phyloP scores from a whole-genome alignment of 2,329 filamentous ascomycete species.

The Cordyceps cicadae region DNA sequence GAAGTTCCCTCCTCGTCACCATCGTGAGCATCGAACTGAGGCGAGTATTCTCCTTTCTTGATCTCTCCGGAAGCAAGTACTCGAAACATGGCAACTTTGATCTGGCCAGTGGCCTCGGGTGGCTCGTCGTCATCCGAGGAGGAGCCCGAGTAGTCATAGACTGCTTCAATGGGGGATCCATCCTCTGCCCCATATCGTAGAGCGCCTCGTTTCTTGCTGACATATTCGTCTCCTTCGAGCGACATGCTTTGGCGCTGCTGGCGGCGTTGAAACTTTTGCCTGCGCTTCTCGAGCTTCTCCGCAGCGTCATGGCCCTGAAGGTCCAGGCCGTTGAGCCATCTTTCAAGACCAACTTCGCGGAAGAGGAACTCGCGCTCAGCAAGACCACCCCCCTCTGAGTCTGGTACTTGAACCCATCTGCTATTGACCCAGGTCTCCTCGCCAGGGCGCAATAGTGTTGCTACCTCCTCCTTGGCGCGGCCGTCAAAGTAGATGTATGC shows the following conservation, averaged over 20 bases:
- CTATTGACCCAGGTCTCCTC: slow-evolving; percentile 99
- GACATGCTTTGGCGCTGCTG: slow-evolving; percentile 53
- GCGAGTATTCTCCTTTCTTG: slow-evolving; percentile 95
- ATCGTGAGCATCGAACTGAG: slow-evolving; percentile 94
- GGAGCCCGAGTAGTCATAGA: slow-evolving; percentile 62
- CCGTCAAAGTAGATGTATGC: slow-evolving; percentile 99
- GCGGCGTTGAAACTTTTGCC: slow-evolving; percentile 66
- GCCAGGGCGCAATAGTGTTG: slow-evolving; percentile 80
- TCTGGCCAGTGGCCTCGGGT: slow-evolving; percentile 91
- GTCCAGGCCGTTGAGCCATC: slow-evolving; percentile 94
- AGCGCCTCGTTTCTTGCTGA: slow-evolving; percentile 40
- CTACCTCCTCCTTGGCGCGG: slow-evolving; percentile 89
- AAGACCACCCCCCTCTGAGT: slow-evolving; percentile 83
- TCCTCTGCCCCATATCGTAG: slow-evolving; percentile 75
- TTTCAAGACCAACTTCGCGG: slow-evolving; percentile 88
- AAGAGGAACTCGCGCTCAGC: slow-evolving; percentile 97
- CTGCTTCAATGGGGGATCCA: slow-evolving; percentile 62
- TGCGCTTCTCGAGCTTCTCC: slow-evolving; percentile 80
- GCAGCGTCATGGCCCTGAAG: slow-evolving; percentile 88
- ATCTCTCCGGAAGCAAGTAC: slow-evolving; percentile 94
- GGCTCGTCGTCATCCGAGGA: slow-evolving; percentile 74
- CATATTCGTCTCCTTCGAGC: slow-evolving; percentile 24
- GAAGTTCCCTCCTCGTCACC: slow-evolving; percentile 67
- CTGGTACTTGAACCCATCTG: slow-evolving; percentile 90
- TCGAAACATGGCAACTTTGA: slow-evolving; percentile 94